Percentiles rank a stretch among this genome's conserved stretches.
Conservation (phyloP, 1,139 yeast species). For the Diutina siamensis region DNA sequence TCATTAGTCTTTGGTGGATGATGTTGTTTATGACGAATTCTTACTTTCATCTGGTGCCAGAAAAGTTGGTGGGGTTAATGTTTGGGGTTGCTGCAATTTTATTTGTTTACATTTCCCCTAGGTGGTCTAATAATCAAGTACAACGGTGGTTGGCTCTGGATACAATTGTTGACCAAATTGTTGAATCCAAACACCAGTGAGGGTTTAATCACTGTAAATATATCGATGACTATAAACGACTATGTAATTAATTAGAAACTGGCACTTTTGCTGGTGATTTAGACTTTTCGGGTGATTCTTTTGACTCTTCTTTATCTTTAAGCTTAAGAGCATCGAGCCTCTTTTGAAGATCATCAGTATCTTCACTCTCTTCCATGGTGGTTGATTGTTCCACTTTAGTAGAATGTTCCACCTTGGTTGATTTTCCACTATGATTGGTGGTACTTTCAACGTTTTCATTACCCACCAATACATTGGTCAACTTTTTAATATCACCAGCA, state of each 20-base stretch:
- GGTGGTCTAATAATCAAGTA: constrained; percentile 9
- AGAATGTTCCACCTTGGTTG: too few relatives aligned
- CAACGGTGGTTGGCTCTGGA: not conserved
- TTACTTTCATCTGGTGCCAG: constrained; percentile 72
- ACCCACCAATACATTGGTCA: too few relatives aligned
- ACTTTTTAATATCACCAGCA: not conserved
- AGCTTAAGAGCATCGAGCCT: not conserved
- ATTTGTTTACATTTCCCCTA: constrained; percentile 25
- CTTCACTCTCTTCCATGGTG: not conserved
- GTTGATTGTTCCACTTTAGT: not conserved
- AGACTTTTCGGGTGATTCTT: not conserved
- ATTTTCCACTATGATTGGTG: too few relatives aligned
- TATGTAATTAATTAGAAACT: not conserved
- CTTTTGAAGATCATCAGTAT: not conserved
- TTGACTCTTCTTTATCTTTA: not conserved
- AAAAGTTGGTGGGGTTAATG: constrained; percentile 54
- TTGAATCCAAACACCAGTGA: too few relatives aligned
- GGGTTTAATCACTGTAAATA: too few relatives aligned
- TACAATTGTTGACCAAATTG: too few relatives aligned
- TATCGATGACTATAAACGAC: not conserved
- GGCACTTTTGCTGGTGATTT: not conserved
- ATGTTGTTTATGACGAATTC: constrained; percentile 79
- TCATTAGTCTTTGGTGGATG: constrained; percentile 66
- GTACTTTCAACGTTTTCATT: too few relatives aligned
- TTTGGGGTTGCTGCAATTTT: constrained; percentile 45